Conservation (phyloP, 306 rosid species). For the Quercus aquifolioides region DNA sequence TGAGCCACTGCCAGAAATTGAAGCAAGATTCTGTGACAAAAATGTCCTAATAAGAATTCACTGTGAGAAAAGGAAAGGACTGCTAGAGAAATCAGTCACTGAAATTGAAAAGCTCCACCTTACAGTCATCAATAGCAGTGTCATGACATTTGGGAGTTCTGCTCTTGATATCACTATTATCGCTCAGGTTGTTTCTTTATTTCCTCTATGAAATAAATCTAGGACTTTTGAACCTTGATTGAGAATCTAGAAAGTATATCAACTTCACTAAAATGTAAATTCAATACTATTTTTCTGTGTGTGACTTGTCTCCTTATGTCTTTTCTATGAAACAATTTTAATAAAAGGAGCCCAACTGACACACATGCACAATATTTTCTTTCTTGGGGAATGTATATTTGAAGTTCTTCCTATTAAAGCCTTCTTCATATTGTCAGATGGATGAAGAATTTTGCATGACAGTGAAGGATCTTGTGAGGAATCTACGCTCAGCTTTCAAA, state of each 20-base stretch:
- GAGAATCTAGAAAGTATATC: background rate
- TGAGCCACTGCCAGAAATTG: slow-evolving; percentile 77
- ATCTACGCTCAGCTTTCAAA: slow-evolving; percentile 50
- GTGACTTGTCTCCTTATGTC: background rate
- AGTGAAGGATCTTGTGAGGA: slow-evolving; percentile 66
- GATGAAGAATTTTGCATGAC: slow-evolving; percentile 61
- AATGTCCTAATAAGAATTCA: slow-evolving; percentile 81
- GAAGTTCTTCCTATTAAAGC: background rate
- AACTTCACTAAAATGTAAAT: background rate
- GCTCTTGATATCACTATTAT: slow-evolving; percentile 79
- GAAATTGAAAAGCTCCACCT: slow-evolving; percentile 76
- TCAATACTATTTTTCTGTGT: background rate
- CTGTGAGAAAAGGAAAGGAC: slow-evolving; percentile 73
- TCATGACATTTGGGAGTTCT: slow-evolving; percentile 71
- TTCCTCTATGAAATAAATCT: background rate
- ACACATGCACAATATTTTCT: background rate
- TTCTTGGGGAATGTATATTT: background rate
- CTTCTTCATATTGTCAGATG: slow-evolving; percentile 55
- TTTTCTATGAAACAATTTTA: background rate
- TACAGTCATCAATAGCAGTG: slow-evolving; percentile 59
- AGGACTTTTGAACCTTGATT: background rate
- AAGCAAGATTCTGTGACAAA: slow-evolving; percentile 76
- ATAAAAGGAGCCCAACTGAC: background rate
- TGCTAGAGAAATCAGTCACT: slow-evolving; percentile 51
- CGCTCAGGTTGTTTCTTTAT: slow-evolving; percentile 58